These are phyloP conservation scores for Aspergillaceae sp. DNA, from an alignment of 2,329 filamentous ascomycete genomes.

Conservation along the genomic window DNA sequence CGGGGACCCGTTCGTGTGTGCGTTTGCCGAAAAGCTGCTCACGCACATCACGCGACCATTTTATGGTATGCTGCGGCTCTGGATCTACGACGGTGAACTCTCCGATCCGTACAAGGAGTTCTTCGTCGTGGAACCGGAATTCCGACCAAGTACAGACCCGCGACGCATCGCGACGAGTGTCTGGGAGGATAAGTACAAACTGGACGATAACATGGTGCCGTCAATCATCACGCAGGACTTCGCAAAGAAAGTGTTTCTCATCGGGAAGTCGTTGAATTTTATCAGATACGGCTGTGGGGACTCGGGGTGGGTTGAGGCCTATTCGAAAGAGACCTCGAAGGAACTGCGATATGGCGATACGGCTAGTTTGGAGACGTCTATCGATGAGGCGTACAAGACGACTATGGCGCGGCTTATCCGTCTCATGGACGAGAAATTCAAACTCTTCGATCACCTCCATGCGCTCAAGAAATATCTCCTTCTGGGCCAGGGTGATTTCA, in stretches of 20 bases:
- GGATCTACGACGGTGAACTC: constrained; percentile 97
- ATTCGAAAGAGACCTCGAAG: constrained; percentile 87
- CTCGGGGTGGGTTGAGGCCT: constrained; percentile 88
- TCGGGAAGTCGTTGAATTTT: constrained; percentile 96
- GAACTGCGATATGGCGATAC: constrained; percentile 90
- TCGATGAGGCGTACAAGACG: constrained; percentile 94
- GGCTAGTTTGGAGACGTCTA: constrained; percentile 80
- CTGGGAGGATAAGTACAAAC: constrained; percentile 95
- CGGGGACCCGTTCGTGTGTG: constrained; percentile 87
- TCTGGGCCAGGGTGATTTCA: constrained; percentile 93
- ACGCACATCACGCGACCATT: constrained; percentile 85
- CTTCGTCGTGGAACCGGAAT: constrained; percentile 77
- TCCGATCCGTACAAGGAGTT: constrained; percentile 95
- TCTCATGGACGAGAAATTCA: constrained; percentile 92
- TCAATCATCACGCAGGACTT: constrained; percentile 91
- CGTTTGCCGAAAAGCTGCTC: constrained; percentile 83
- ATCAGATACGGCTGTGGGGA: constrained; percentile 93
- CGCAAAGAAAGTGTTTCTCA: constrained; percentile 91
- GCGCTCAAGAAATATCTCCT: constrained; percentile 93
- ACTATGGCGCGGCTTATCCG: constrained; percentile 93
- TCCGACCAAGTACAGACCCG: constrained; percentile 42
- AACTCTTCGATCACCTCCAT: constrained; percentile 81
- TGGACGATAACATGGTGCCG: constrained; percentile 77
- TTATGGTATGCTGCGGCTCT: constrained; percentile 89
- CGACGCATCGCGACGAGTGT: constrained; percentile 65